Conservation (phyloP, 2,329 filamentous ascomycete genomes). For the Colletotrichum sp. region DNA sequence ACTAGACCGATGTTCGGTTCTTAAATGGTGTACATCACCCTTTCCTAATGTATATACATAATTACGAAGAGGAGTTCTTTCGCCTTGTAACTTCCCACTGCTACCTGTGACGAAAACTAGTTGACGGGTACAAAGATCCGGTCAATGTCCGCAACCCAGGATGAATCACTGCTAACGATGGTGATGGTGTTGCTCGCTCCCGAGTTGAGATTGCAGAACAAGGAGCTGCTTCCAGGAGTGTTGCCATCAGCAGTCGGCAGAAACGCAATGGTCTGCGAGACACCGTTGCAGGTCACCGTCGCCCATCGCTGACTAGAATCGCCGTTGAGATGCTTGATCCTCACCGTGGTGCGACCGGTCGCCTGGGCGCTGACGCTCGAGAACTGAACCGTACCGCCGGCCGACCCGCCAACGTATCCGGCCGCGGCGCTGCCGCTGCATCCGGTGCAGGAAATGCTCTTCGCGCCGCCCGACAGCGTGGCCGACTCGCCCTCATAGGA, state of each 20-base stretch:
- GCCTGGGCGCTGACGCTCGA: slow-evolving; percentile 44
- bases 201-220: slow-evolving; percentile 53
- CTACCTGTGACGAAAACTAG: neutral
- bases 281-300: slow-evolving; percentile 61
- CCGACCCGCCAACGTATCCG: slow-evolving; percentile 59
- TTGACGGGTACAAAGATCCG: slow-evolving; percentile 54
- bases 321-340: slow-evolving; percentile 61
- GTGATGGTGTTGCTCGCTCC: slow-evolving; percentile 53
- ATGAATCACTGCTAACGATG: slow-evolving; percentile 42
- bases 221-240: slow-evolving; percentile 43
- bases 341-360: slow-evolving; percentile 53
- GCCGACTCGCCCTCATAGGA: slow-evolving; percentile 57
- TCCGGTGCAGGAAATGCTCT: slow-evolving; percentile 48
- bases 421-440: slow-evolving; percentile 56
- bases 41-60: neutral
- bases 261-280: slow-evolving; percentile 56
- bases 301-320: slow-evolving; percentile 58
- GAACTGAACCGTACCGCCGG: slow-evolving; percentile 53
- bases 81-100: neutral
- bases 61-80: neutral
- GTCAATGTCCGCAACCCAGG: slow-evolving; percentile 58
- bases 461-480: slow-evolving; percentile 50
- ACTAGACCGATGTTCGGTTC: neutral
- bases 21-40: neutral
- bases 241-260: slow-evolving; percentile 52